phyloP scores from a whole-genome alignment of 306 rosid genomes.

The Corylus heterophylla region DNA sequence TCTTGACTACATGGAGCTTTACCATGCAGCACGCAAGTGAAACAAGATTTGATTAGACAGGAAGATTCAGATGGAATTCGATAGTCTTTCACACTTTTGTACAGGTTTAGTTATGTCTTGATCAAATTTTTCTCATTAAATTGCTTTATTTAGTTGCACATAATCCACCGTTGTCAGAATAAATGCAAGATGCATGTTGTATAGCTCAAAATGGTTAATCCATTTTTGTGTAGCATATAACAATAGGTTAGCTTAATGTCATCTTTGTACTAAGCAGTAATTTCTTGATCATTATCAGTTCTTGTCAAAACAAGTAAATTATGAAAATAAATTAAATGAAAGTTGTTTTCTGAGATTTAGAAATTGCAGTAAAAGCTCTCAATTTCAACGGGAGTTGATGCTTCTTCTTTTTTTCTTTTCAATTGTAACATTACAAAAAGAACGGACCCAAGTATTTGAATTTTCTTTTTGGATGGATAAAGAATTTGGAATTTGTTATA shows the following conservation, averaged over 20 bases:
- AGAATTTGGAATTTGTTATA: not conserved
- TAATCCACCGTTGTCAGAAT: constrained; percentile 26
- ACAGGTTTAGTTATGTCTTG: constrained; percentile 39
- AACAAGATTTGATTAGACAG: constrained; percentile 22
- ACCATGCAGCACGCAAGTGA: constrained; percentile 79
- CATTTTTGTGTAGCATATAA: constrained; percentile 35
- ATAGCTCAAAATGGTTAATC: constrained; percentile 26
- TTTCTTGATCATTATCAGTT: not conserved
- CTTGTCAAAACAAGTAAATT: constrained; percentile 14
- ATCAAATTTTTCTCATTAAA: constrained; percentile 5
- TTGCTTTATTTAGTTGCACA: constrained; percentile 24
- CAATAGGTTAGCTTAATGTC: constrained; percentile 35
- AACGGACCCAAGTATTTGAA: not conserved
- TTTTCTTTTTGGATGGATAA: not conserved
- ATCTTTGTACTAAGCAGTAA: constrained; percentile 11
- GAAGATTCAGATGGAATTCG: constrained; percentile 3
- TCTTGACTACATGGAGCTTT: constrained; percentile 91
- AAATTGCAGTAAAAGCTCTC: not conserved
- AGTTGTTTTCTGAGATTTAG: not conserved
- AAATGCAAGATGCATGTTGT: constrained; percentile 18
- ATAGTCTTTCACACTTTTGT: constrained; percentile 31
- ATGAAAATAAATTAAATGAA: constrained; percentile 6
- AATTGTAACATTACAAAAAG: not conserved
- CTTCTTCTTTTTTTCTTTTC: not conserved
- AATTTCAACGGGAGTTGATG: not conserved